Evolutionary conservation across 2,329 filamentous ascomycete genomes (phyloP), one percentile per base, ranked within the genome.

Genomic region (Laburnicola sp.): DNA sequence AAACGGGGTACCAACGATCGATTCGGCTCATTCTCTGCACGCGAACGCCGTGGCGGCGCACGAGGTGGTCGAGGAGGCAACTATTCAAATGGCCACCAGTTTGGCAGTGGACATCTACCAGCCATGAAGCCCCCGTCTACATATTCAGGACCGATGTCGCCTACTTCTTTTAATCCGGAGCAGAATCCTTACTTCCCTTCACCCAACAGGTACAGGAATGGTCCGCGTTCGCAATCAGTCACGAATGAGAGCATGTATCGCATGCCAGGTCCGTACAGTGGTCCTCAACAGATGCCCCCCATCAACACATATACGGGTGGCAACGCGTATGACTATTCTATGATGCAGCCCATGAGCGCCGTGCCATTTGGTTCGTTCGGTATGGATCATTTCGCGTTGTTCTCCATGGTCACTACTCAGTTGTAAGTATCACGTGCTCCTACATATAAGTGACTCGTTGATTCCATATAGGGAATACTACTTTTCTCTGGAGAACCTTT

Each of bases 401-500:
- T 83, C 56, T 72, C 72, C 68, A 82, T 82, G 81, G 82, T 84
- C 65, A 80, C 78, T 56, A 82, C 78, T 62, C 85, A 86, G 66
- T 69, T 83, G 77, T 82, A 77, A 70, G 78, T 53, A 7, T 45
- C n/a, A n/a, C n/a, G 6, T 45, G 31, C 16, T 27, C 28, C 9
- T 11, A 10, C 8, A 23, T 6, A 21, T n/a, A 27, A 11, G 5
- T 7, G 10, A 32, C 38, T n/a, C 8, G 8, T 6, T 10, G 48
- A 34, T 75, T n/a, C n/a, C 68, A 77, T 56, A 36, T 11, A 82
- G 91, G 32, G 91, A 96, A 66, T 99, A 97, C 77, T 99, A 99
- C 75, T 96, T 99, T 75, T 97, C 93, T 0, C 83, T 96, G 26
- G 89, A 97, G 66, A 99, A 99, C 70, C 81, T 97, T 43, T 89